Evolutionary conservation across 1,139 yeast species (phyloP).

Genomic region (Kodamaea plutei): DNA sequence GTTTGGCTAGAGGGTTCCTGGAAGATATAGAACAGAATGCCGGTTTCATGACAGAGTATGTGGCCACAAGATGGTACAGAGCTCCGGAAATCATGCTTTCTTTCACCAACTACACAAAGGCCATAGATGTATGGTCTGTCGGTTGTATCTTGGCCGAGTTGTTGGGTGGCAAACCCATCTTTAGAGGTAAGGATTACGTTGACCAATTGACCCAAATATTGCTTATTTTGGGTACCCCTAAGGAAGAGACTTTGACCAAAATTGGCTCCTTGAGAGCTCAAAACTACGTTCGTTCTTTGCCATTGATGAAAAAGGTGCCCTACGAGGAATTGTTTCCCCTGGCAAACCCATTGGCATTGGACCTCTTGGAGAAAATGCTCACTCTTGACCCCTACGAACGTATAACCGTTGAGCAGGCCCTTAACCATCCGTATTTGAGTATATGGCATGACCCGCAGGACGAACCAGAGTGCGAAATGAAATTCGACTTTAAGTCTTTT

Average conservation of each 20-base stretch:
- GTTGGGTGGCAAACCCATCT: conserved; percentile 86
- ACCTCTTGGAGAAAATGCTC: conserved; percentile 75
- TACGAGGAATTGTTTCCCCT: conserved; percentile 68
- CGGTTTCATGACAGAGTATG: conserved; percentile 92
- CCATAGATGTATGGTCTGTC: conserved; percentile 95
- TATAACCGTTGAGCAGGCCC: conserved; percentile 84
- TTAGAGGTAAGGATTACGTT: conserved; percentile 92
- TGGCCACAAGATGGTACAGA: conserved; percentile 96
- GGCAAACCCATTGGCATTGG: conserved; percentile 85
- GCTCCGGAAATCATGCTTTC: conserved; percentile 97
- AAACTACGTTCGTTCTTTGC: conserved; percentile 83
- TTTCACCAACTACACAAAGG: conserved; percentile 89
- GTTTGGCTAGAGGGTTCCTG: conserved; percentile 92
- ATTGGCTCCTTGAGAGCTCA: conserved; percentile 91
- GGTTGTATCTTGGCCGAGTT: conserved; percentile 95
- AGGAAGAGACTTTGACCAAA: conserved; percentile 73
- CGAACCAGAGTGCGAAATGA: conserved; percentile 80
- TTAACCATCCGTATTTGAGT: conserved; percentile 81
- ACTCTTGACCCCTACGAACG: conserved; percentile 84
- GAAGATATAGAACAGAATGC: conserved; percentile 81
- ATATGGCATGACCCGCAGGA: conserved; percentile 98
- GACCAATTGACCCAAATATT: conserved; percentile 90
- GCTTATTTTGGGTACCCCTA: conserved; percentile 85
- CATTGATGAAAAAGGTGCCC: conserved; percentile 80
- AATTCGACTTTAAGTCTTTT: conserved; percentile 80